phyloP scores from a whole-genome alignment of 2,329 filamentous ascomycete species.

The Anisogramma anomala region DNA sequence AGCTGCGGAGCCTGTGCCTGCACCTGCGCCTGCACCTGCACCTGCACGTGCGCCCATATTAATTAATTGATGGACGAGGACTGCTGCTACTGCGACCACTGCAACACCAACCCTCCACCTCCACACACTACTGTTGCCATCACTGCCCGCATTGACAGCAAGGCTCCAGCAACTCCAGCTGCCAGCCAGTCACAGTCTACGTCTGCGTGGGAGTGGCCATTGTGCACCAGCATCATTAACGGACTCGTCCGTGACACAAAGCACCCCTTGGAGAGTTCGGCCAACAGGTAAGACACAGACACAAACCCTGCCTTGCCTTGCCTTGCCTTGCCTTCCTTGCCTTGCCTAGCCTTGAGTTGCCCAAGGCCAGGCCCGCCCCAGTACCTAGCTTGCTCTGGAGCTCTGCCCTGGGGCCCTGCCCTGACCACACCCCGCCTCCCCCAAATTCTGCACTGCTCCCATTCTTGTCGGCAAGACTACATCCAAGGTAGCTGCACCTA shows the following conservation, averaged over 20 bases:
- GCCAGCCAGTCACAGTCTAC: too few species aligned
- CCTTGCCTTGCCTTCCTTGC: conserved; percentile 14
- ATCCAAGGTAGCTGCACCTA: background rate
- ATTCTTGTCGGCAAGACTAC: conserved; percentile 16
- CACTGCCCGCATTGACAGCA: conserved; percentile 1
- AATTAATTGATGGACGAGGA: too few species aligned
- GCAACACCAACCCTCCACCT: too few species aligned
- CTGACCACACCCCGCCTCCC: too few species aligned
- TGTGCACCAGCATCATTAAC: conserved; percentile 25
- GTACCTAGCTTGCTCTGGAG: too few species aligned
- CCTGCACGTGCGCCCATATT: too few species aligned
- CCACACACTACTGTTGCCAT: conserved; percentile 1
- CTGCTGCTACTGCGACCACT: too few species aligned
- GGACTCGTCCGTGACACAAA: conserved; percentile 22
- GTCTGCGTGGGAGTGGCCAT: conserved; percentile 16
- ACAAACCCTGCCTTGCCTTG: conserved; percentile 18
- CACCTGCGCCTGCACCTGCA: too few species aligned
- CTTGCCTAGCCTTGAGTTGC: too few species aligned
- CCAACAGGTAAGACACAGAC: conserved; percentile 26
- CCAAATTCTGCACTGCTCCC: conserved; percentile 15
- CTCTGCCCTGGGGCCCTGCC: too few species aligned
- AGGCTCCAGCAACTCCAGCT: conserved; percentile 1
- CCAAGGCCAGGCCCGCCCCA: too few species aligned
- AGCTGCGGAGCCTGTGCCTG: too few species aligned
- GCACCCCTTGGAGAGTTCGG: conserved; percentile 16